A percentile compares a stretch with the other conserved stretches of the same genome.
Conservation (phyloP, 805 yeast species). For the Kodamaea kaohsiungensis region DNA sequence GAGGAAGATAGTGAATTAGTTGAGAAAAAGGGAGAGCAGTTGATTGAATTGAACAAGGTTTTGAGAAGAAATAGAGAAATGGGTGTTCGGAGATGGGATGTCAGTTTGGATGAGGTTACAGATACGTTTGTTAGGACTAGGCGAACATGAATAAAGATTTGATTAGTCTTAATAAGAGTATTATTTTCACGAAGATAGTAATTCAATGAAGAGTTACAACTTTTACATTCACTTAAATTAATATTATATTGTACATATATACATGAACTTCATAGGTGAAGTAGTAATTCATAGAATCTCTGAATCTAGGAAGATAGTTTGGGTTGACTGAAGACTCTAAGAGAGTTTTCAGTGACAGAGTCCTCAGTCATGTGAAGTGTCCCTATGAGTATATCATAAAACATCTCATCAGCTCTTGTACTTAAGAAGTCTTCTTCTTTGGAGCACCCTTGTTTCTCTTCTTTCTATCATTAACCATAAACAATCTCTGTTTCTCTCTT, state of each 20-base stretch:
- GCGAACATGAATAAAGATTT: background rate
- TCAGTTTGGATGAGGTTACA: slow-evolving; percentile 23
- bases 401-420: too few relatives aligned
- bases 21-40: background rate
- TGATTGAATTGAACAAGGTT: slow-evolving; percentile 6
- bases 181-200: too few relatives aligned
- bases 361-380: too few relatives aligned
- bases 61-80: slow-evolving; percentile 4
- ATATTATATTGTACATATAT: slow-evolving; percentile 2
- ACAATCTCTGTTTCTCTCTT: slow-evolving; percentile 67
- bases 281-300: background rate
- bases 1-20: background rate
- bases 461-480: slow-evolving; percentile 63
- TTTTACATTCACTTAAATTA: background rate
- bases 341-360: background rate
- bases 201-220: too few relatives aligned
- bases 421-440: slow-evolving; percentile 50
- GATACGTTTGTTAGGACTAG: slow-evolving; percentile 23
- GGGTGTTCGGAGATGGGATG: slow-evolving; percentile 6
- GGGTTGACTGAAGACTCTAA: too few relatives aligned
- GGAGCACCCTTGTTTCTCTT: slow-evolving; percentile 92
- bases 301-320: background rate
- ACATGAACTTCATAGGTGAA: background rate
- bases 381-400: too few relatives aligned
- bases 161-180: too few relatives aligned